Conservation (phyloP, 208 protist genomes). For the Trichomonas gallinae region DNA sequence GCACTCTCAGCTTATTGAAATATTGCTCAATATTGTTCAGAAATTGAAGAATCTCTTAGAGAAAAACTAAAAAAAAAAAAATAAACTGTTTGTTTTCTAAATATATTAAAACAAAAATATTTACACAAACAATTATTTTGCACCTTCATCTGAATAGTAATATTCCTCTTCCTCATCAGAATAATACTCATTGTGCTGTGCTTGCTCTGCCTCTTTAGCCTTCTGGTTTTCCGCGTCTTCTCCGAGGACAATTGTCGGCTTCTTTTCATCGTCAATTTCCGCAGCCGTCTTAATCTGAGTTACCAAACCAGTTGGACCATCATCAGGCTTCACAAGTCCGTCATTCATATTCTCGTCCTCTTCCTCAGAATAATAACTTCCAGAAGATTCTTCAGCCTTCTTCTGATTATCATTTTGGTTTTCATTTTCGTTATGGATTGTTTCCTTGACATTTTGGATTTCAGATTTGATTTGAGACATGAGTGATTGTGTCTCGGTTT, state of each 20-base stretch:
- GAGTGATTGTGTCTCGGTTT: not conserved
- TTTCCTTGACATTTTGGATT: not conserved
- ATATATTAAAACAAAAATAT: too few species aligned
- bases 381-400: not conserved
- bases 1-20: not conserved
- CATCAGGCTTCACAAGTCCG: not conserved
- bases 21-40: not conserved
- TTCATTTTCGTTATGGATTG: not conserved
- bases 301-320: not conserved
- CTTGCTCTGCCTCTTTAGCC: not conserved
- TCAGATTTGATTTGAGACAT: too few species aligned
- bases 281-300: not conserved
- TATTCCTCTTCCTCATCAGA: not conserved
- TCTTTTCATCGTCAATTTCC: not conserved
- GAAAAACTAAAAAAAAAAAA: too few species aligned
- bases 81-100: too few species aligned
- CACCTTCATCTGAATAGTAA: not conserved
- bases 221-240: not conserved
- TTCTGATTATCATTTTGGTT: not conserved
- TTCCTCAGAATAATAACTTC: not conserved
- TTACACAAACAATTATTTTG: too few species aligned
- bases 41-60: too few species aligned
- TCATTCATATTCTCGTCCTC: not conserved
- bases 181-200: not conserved
- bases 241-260: not conserved